Conservation (phyloP, 2,329 filamentous ascomycete genomes). For the Cordyceps javanica region DNA sequence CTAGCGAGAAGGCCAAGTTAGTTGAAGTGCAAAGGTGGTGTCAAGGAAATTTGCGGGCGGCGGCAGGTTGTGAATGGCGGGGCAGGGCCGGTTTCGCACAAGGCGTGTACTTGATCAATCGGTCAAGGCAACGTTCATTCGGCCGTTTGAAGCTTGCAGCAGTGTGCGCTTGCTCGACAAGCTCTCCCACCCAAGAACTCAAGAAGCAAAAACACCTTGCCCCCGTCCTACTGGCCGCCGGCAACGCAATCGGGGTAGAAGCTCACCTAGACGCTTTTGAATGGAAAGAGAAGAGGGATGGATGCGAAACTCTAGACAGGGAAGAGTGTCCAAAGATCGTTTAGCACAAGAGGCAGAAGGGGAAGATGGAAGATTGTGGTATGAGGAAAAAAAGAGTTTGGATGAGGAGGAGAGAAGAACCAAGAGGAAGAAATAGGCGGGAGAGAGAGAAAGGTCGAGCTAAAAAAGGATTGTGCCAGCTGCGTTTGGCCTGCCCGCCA, state of each 20-base stretch:
- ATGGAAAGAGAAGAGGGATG: constrained; percentile 15
- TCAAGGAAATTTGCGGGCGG: not conserved
- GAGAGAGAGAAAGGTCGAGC: constrained; percentile 20
- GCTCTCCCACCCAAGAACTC: not conserved
- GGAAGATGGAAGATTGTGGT: constrained; percentile 8
- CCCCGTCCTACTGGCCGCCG: not conserved
- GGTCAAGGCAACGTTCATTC: not conserved
- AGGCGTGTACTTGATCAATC: not conserved
- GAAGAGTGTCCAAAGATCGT: constrained; percentile 22
- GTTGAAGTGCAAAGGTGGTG: constrained; percentile 2
- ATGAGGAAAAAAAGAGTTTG: constrained; percentile 16
- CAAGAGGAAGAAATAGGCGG: constrained; percentile 17
- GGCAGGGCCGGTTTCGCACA: not conserved
- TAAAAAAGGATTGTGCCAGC: constrained; percentile 29
- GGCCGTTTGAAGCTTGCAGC: not conserved
- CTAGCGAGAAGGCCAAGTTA: constrained; percentile 16
- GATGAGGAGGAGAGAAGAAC: constrained; percentile 17
- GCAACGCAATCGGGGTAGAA: not conserved
- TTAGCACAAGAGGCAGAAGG: constrained; percentile 19
- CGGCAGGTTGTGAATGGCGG: not conserved
- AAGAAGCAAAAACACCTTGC: not conserved
- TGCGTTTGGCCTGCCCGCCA: constrained; percentile 21
- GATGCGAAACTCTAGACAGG: constrained; percentile 17
- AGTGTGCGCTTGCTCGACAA: not conserved
- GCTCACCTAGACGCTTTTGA: constrained; percentile 20